phyloP scores from a whole-genome alignment of 2,329 filamentous ascomycete species.

The Lecanicillium sp. region DNA sequence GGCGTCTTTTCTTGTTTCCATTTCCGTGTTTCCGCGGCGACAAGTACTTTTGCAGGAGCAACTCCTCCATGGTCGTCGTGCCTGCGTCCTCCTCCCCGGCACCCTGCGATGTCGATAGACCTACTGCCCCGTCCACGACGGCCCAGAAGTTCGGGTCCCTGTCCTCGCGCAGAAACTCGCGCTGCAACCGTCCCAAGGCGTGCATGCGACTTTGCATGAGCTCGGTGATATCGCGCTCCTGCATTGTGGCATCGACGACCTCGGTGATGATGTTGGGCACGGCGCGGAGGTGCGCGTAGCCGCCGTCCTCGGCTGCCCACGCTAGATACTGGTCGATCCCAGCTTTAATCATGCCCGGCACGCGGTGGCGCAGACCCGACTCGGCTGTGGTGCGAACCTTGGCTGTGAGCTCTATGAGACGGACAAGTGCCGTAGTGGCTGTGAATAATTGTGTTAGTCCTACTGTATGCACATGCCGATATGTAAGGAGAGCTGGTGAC shows the following conservation, averaged over 20 bases:
- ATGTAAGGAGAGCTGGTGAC: background rate
- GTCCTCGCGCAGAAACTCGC: slow-evolving; percentile 28
- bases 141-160: slow-evolving; percentile 26
- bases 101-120: background rate
- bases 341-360: slow-evolving; percentile 28
- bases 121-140: too few species aligned
- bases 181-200: slow-evolving; percentile 30
- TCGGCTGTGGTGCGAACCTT: slow-evolving; percentile 30
- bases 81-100: slow-evolving; percentile 8
- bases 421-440: slow-evolving; percentile 35
- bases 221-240: slow-evolving; percentile 27
- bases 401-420: slow-evolving; percentile 35
- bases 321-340: slow-evolving; percentile 30
- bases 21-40: slow-evolving; percentile 2
- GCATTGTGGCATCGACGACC: slow-evolving; percentile 26
- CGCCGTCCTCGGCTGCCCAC: slow-evolving; percentile 38
- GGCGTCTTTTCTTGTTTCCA: background rate
- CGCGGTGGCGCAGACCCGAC: slow-evolving; percentile 27
- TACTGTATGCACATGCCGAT: background rate
- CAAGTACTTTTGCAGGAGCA: slow-evolving; percentile 9
- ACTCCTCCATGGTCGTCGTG: background rate
- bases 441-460: slow-evolving; percentile 16
- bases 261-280: slow-evolving; percentile 36
- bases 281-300: slow-evolving; percentile 27
- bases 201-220: slow-evolving; percentile 32